These are phyloP conservation scores for Citrus trifoliata DNA, from an alignment of 345 rosid genomes.

Conservation along the genomic window DNA sequence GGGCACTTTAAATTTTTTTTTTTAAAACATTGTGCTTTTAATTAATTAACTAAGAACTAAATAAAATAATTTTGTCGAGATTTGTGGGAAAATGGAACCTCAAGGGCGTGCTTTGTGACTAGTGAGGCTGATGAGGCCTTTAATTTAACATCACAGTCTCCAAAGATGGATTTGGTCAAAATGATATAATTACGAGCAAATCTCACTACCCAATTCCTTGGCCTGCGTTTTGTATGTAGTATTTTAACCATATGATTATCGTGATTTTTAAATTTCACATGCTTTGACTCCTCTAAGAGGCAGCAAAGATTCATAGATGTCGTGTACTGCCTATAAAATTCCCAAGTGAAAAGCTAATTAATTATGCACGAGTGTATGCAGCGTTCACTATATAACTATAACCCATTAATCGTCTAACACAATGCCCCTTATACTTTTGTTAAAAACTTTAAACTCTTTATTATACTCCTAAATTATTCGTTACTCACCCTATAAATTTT, in stretches of 20 bases:
- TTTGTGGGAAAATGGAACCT: constrained; percentile 38
- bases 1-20: not conserved
- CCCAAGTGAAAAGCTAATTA: no score
- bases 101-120: constrained; percentile 33
- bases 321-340: no score
- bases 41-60: not conserved
- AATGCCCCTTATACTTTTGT: no score
- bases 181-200: not conserved
- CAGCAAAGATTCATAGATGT: not conserved
- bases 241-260: no score
- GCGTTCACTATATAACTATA: no score
- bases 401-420: no score
- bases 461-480: no score
- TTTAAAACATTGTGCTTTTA: not conserved
- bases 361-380: no score
- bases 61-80: constrained; percentile 11
- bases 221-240: constrained; percentile 32
- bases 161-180: constrained; percentile 31
- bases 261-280: not conserved
- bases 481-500: no score
- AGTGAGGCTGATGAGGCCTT: not conserved
- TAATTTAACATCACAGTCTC: constrained; percentile 34
- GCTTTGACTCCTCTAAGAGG: constrained; percentile 1
- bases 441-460: no score
- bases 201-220: constrained; percentile 39